Conservation (phyloP, 306 rosid species). For the Trichosanthes truncata region DNA sequence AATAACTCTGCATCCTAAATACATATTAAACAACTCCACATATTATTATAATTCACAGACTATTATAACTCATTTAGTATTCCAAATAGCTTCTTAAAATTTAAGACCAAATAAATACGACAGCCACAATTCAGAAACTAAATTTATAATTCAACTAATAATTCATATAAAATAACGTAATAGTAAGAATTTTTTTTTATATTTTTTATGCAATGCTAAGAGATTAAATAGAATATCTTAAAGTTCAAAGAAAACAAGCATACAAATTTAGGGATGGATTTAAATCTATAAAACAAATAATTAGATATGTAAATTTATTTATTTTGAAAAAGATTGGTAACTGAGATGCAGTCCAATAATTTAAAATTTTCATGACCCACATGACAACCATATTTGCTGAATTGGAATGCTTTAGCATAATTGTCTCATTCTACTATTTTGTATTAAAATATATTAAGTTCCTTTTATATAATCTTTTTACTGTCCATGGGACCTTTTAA, state of each 20-base stretch:
- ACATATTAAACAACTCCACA: too few species aligned
- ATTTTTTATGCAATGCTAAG: too few species aligned
- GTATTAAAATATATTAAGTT: neutral
- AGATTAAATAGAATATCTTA: neutral
- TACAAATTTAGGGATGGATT: neutral
- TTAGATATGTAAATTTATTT: neutral
- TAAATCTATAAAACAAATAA: neutral
- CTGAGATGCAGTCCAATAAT: slow-evolving; percentile 1
- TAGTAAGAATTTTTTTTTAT: too few species aligned
- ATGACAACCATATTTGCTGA: slow-evolving; percentile 10
- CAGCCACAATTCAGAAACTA: too few species aligned
- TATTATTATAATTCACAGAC: too few species aligned
- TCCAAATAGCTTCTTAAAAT: too few species aligned
- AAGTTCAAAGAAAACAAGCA: neutral
- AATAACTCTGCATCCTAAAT: too few species aligned
- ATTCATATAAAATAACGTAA: too few species aligned
- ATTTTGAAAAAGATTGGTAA: neutral
- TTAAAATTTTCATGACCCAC: neutral
- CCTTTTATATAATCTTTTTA: neutral
- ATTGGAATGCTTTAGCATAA: slow-evolving; percentile 11
- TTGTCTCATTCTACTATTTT: slow-evolving; percentile 4
- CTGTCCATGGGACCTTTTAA: neutral
- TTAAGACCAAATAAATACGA: too few species aligned
- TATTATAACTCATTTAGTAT: too few species aligned
- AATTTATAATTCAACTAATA: too few species aligned